A percentile compares a stretch with the other conserved stretches of the same genome.
Evolutionary conservation across 352 stramenopile species (phyloP).

Genomic region (Blastocystis sp.): DNA sequence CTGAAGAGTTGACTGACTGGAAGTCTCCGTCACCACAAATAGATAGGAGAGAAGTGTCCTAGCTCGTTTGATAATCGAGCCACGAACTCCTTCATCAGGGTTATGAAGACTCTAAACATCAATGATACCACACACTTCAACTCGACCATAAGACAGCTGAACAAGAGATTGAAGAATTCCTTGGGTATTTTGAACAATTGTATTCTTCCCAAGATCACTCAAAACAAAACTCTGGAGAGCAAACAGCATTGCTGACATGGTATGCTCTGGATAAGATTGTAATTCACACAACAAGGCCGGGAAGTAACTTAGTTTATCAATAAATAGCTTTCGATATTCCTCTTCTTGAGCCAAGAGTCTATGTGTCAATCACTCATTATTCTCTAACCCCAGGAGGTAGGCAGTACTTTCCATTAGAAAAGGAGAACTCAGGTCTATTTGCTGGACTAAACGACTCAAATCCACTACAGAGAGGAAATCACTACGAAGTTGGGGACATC

Average conservation of each 20-base stretch:
- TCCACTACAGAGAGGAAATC: not conserved
- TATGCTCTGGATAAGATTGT: not conserved
- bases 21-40: slow-evolving; percentile 3
- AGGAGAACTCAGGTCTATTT: not conserved
- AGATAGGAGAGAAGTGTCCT: slow-evolving; percentile 17
- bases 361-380: not conserved
- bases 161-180: slow-evolving; percentile 16
- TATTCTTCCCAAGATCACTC: not conserved
- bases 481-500: not conserved
- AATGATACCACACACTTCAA: not conserved
- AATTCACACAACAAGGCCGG: not conserved
- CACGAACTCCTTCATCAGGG: not conserved
- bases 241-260: slow-evolving; percentile 45
- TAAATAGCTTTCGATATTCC: not conserved
- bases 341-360: slow-evolving; percentile 23
- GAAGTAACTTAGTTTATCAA: not conserved
- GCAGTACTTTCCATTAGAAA: not conserved
- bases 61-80: not conserved
- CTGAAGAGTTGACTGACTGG: not conserved
- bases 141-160: not conserved
- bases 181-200: slow-evolving; percentile 1
- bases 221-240: slow-evolving; percentile 47
- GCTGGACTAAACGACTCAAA: not conserved
- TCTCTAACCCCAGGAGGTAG: not conserved
- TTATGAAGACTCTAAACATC: not conserved